phyloP scores from a whole-genome alignment of 352 stramenopile species.

The Plasmopara viticola region DNA sequence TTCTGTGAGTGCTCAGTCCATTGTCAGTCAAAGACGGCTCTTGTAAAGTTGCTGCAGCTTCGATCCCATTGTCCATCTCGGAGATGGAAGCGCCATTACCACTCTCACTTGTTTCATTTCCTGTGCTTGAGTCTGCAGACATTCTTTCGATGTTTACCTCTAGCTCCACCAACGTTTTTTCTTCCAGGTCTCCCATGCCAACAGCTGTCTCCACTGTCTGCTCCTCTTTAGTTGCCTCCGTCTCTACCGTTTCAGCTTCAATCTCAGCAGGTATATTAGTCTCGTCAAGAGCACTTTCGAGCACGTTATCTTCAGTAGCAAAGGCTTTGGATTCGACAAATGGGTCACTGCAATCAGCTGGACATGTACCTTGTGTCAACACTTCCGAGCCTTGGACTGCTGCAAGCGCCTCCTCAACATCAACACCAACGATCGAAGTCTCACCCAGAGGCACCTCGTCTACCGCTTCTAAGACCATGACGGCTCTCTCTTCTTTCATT shows the following conservation, averaged over 20 bases:
- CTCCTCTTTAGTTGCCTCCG: conserved; percentile 4
- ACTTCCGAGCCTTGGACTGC: not conserved
- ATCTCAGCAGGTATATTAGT: not conserved
- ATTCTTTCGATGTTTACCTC: not conserved
- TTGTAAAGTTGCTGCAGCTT: conserved; percentile 1
- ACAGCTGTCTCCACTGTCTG: conserved; percentile 3
- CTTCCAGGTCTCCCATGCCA: conserved; percentile 3
- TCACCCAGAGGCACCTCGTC: not conserved
- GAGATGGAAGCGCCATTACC: not conserved
- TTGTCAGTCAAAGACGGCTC: conserved; percentile 3
- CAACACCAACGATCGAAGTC: not conserved
- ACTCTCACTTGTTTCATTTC: not conserved
- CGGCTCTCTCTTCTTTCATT: not conserved
- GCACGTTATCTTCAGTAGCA: not conserved
- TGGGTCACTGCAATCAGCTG: not conserved
- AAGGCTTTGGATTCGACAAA: not conserved
- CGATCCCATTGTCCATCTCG: not conserved
- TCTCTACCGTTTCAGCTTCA: not conserved
- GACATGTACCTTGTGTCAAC: not conserved
- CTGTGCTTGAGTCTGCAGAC: not conserved
- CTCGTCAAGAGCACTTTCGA: conserved; percentile 1
- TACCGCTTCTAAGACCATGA: not conserved
- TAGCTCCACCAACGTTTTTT: not conserved
- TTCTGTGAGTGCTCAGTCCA: not conserved
- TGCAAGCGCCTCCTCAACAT: not conserved